phyloP scores from a whole-genome alignment of 2,329 filamentous ascomycete genomes.

The Alternaria sp. region DNA sequence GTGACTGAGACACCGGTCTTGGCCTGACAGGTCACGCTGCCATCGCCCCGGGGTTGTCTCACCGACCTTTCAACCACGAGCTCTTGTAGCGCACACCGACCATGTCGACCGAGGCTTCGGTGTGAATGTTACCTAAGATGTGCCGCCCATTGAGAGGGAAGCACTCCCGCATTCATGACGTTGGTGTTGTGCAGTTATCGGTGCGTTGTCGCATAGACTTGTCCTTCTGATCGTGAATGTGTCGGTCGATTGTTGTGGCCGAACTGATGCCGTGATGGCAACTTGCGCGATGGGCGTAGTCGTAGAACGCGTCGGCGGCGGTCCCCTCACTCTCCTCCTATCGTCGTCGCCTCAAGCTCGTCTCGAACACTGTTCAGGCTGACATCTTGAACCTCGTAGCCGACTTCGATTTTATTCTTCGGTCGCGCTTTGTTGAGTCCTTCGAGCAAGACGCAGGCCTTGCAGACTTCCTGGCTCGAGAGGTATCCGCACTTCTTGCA shows the following conservation, averaged over 20 bases:
- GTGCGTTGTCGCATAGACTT: neutral
- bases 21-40: slow-evolving; percentile 9
- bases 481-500: slow-evolving; percentile 93
- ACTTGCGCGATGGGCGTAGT: neutral
- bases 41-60: neutral
- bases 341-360: slow-evolving; percentile 28
- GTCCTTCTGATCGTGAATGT: neutral
- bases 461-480: slow-evolving; percentile 91
- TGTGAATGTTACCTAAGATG: neutral
- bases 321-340: slow-evolving; percentile 24
- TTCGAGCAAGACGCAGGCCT: slow-evolving; percentile 89
- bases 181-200: neutral
- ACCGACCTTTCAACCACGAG: slow-evolving; percentile 6
- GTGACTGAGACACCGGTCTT: slow-evolving; percentile 6
- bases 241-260: neutral
- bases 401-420: slow-evolving; percentile 45
- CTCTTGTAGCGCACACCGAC: neutral
- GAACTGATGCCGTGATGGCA: neutral
- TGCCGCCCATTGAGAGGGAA: neutral
- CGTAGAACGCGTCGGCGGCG: neutral
- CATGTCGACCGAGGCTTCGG: neutral
- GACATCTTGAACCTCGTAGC: slow-evolving; percentile 28
- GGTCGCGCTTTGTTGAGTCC: slow-evolving; percentile 78
- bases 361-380: slow-evolving; percentile 29
- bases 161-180: neutral